These are phyloP conservation scores for Lasiodiplodia theobromae DNA, from an alignment of 2,329 filamentous ascomycete genomes.

Conservation along the genomic window DNA sequence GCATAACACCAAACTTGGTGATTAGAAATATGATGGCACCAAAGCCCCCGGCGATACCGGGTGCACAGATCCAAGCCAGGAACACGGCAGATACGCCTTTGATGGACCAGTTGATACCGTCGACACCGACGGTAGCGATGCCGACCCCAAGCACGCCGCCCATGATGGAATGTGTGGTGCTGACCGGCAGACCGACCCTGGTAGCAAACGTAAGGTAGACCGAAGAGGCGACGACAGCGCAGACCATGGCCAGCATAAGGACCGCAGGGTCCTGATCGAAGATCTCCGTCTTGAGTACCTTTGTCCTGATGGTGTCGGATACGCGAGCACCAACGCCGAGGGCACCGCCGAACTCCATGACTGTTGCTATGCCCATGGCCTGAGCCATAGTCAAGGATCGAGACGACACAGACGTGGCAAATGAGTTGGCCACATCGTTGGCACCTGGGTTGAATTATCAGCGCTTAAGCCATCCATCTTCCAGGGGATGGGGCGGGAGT, in stretches of 20 bases:
- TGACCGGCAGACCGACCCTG: constrained; percentile 59
- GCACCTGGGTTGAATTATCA: constrained; percentile 46
- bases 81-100: constrained; percentile 66
- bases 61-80: constrained; percentile 68
- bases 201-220: constrained; percentile 63
- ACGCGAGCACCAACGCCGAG: constrained; percentile 50
- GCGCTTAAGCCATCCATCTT: constrained; percentile 4
- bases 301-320: constrained; percentile 57
- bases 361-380: constrained; percentile 53
- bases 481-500: not conserved
- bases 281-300: constrained; percentile 54
- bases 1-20: constrained; percentile 65
- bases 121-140: constrained; percentile 60
- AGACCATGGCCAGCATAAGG: constrained; percentile 63
- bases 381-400: constrained; percentile 57
- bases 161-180: constrained; percentile 60
- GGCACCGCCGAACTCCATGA: constrained; percentile 56
- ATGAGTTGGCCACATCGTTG: constrained; percentile 60
- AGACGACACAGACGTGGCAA: constrained; percentile 57
- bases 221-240: constrained; percentile 59
- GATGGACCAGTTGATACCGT: constrained; percentile 64
- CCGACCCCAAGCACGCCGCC: constrained; percentile 54
- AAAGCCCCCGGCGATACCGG: constrained; percentile 62
- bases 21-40: constrained; percentile 62
- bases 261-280: constrained; percentile 56